Conservation (phyloP, 2,329 filamentous ascomycete species). For the Paraphaeosphaeria sporulosa region DNA sequence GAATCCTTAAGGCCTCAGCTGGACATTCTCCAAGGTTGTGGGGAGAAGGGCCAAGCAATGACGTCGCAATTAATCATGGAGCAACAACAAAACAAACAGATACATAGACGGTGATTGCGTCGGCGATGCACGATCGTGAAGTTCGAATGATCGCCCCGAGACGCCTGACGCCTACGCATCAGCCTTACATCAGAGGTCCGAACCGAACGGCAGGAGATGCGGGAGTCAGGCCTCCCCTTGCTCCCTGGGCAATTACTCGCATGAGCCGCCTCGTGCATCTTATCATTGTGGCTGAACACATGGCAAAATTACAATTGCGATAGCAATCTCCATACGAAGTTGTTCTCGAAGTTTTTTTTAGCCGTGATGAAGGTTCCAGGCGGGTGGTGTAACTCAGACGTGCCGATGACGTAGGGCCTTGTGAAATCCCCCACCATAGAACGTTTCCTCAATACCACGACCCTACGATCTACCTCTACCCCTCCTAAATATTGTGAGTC, state of each 20-base stretch:
- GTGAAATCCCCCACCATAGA: neutral
- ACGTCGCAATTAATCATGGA: slow-evolving; percentile 1
- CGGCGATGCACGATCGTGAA: neutral
- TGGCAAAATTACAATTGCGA: slow-evolving; percentile 6
- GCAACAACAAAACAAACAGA: neutral
- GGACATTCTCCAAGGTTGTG: neutral
- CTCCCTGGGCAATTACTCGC: neutral
- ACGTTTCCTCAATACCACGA: neutral
- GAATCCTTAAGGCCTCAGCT: slow-evolving; percentile 1
- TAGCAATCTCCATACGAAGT: slow-evolving; percentile 13
- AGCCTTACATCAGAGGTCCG: slow-evolving; percentile 5
- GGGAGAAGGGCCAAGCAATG: neutral
- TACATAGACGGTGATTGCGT: neutral
- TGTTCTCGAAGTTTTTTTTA: neutral
- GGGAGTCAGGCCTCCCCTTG: neutral
- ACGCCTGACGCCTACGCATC: neutral
- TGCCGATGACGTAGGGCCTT: slow-evolving; percentile 16
- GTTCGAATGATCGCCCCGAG: too few species aligned
- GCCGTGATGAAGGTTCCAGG: slow-evolving; percentile 10
- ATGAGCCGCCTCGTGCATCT: slow-evolving; percentile 3
- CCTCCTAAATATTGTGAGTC: slow-evolving; percentile 22
- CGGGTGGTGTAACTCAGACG: slow-evolving; percentile 14
- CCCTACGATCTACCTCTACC: slow-evolving; percentile 9
- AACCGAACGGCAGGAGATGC: neutral
- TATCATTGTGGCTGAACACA: slow-evolving; percentile 4